Evolutionary conservation across 371 early-diverging fungal species (phyloP).

Genomic region (Lichtheimia ramosa): DNA sequence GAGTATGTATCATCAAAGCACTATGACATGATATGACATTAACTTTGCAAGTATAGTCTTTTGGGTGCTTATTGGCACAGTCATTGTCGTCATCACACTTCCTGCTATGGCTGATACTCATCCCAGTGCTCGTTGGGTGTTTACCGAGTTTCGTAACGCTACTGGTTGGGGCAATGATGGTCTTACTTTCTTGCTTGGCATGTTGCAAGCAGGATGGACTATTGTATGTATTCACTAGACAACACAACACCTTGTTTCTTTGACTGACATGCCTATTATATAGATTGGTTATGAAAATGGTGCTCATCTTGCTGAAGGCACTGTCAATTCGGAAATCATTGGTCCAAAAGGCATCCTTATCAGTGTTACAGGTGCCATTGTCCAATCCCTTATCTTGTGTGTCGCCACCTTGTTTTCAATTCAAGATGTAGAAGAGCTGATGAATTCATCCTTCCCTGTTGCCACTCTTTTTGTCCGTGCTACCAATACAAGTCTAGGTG

Average conservation of each 20-base stretch:
- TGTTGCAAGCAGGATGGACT: conserved; percentile 40
- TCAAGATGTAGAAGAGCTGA: conserved; percentile 36
- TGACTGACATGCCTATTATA: background rate
- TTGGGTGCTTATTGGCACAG: conserved; percentile 33
- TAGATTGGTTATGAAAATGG: conserved; percentile 39
- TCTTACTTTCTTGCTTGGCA: conserved; percentile 39
- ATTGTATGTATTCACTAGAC: conserved; percentile 14
- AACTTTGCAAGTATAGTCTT: conserved; percentile 15
- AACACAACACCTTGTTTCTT: background rate
- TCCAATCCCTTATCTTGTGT: conserved; percentile 37
- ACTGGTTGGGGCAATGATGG: conserved; percentile 35
- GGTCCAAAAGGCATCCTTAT: conserved; percentile 49
- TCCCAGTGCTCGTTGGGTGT: conserved; percentile 35
- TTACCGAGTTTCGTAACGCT: conserved; percentile 35
- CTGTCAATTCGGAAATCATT: conserved; percentile 35
- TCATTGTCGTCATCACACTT: conserved; percentile 30
- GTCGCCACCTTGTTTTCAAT: conserved; percentile 36
- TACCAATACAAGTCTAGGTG: conserved; percentile 12
- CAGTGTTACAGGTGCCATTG: conserved; percentile 30
- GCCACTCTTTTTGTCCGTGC: conserved; percentile 22
- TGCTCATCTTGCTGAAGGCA: conserved; percentile 49
- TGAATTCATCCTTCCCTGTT: conserved; percentile 15
- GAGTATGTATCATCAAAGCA: conserved; percentile 8
- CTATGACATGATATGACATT: background rate
- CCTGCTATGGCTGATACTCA: conserved; percentile 40